Conservation (phyloP, 352 stramenopile species). For the Globisporangium irregulare region DNA sequence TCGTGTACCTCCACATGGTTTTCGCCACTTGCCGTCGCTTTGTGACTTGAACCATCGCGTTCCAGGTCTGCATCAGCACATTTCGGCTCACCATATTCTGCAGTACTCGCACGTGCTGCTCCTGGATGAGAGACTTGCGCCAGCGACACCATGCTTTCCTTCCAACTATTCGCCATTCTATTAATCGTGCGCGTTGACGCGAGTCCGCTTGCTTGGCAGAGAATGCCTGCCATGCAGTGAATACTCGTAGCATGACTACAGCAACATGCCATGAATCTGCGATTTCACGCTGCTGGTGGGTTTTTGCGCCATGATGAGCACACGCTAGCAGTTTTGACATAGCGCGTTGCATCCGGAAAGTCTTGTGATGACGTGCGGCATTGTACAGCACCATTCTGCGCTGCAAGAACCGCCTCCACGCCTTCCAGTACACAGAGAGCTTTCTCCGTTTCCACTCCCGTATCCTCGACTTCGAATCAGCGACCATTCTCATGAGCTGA, state of each 20-base stretch:
- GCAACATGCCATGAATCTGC: constrained; percentile 5
- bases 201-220: not conserved
- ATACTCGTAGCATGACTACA: not conserved
- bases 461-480: too few relatives aligned
- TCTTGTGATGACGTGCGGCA: not conserved
- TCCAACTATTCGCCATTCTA: constrained; percentile 4
- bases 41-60: constrained; percentile 19
- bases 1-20: constrained; percentile 23
- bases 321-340: not conserved
- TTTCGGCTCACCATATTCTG: not conserved
- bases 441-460: not conserved
- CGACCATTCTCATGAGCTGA: not conserved
- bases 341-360: not conserved
- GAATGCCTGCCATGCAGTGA: constrained; percentile 2
- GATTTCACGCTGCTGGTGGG: not conserved
- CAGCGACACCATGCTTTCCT: constrained; percentile 10
- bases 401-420: constrained; percentile 3
- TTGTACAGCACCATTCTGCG: not conserved
- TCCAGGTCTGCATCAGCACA: constrained; percentile 5
- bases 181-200: not conserved
- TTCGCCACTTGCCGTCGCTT: constrained; percentile 22
- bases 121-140: not conserved
- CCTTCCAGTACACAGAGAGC: not conserved
- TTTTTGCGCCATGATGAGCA: not conserved
- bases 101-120: constrained; percentile 5